A percentile compares a stretch with the other conserved stretches of the same genome.
These are phyloP conservation scores for Solanum sitiens DNA, from an alignment of 257 asterid genomes.

Conservation along the genomic window DNA sequence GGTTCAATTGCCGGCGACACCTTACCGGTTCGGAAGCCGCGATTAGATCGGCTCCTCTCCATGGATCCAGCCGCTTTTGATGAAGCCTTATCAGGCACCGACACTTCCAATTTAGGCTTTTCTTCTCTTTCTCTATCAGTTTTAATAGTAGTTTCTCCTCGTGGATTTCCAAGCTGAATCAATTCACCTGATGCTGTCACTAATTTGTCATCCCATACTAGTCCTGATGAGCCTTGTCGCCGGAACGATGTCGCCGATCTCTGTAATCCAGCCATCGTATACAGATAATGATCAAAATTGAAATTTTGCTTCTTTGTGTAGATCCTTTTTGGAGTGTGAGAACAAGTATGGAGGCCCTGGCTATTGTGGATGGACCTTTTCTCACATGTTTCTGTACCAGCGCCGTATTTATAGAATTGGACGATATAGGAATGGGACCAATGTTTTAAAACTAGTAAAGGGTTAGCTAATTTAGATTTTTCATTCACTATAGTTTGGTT, in stretches of 20 bases:
- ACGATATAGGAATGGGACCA: neutral
- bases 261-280: conserved; percentile 69
- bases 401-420: neutral
- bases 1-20: conserved; percentile 45
- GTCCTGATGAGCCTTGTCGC: conserved; percentile 86
- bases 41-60: conserved; percentile 38
- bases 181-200: conserved; percentile 32
- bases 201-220: conserved; percentile 78
- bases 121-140: neutral
- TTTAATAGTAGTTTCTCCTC: conserved; percentile 12
- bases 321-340: neutral
- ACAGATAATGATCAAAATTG: neutral
- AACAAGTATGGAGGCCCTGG: neutral
- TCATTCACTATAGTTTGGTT: neutral
- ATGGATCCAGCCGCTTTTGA: conserved; percentile 25
- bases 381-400: neutral
- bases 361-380: neutral
- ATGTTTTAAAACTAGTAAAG: neutral
- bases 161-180: conserved; percentile 11
- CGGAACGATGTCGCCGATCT: conserved; percentile 74
- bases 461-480: neutral
- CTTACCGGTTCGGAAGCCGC: conserved; percentile 30
- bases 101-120: neutral
- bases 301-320: neutral
- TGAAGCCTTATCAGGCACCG: neutral